Conservation (phyloP, 2,329 filamentous ascomycete species). For the Myriosclerotinia scirpicola region DNA sequence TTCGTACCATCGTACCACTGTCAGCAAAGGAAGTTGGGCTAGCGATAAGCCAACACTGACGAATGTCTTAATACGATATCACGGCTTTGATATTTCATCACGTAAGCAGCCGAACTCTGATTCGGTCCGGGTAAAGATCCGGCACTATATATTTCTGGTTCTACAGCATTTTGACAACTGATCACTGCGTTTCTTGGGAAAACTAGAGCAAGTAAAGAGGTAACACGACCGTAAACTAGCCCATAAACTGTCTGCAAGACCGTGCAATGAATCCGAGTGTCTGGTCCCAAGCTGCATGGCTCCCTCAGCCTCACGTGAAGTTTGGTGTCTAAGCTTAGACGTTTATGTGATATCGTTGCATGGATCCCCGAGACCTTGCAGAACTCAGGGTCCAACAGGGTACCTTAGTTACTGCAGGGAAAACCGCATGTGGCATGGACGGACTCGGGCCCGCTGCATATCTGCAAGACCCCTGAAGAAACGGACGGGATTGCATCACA, state of each 20-base stretch:
- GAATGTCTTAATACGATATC: background rate
- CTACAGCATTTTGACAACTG: background rate
- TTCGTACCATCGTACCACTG: background rate
- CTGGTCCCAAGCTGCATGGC: background rate
- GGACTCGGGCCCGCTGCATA: constrained; percentile 19
- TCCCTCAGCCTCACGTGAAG: background rate
- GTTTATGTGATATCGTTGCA: background rate
- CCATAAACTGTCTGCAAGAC: background rate
- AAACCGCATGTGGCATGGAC: background rate
- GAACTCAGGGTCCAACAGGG: constrained; percentile 13
- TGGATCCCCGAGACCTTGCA: constrained; percentile 10
- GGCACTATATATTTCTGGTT: background rate
- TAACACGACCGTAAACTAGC: background rate
- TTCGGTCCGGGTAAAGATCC: background rate
- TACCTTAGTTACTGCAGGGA: background rate
- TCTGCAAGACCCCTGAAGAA: constrained; percentile 9
- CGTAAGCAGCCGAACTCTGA: background rate
- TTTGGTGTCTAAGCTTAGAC: background rate
- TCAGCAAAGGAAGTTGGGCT: background rate
- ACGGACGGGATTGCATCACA: constrained; percentile 6
- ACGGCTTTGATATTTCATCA: background rate
- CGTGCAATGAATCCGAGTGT: background rate
- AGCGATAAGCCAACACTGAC: background rate
- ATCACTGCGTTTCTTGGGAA: background rate
- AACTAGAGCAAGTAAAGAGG: background rate